phyloP scores from a whole-genome alignment of 371 early-diverging fungal species.

The Lichtheimia corymbifera region DNA sequence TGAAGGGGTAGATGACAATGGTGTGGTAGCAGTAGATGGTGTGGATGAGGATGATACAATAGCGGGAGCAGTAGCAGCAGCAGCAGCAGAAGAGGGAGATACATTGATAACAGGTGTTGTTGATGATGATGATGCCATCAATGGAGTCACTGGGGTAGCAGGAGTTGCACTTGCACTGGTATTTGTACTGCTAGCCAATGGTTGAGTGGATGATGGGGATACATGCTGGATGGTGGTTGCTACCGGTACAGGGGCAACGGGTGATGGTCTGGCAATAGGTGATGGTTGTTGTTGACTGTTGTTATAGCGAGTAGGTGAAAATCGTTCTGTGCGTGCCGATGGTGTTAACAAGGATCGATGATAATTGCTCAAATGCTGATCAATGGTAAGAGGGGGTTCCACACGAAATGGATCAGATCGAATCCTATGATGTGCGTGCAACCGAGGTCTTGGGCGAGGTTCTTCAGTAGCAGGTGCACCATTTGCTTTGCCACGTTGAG shows the following conservation, averaged over 20 bases:
- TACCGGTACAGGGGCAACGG: background rate
- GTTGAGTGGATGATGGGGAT: background rate
- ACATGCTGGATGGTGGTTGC: background rate
- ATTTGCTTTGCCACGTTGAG: constrained; percentile 30
- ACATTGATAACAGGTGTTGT: background rate
- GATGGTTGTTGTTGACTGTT: background rate
- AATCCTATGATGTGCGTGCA: constrained; percentile 49
- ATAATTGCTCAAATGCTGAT: constrained; percentile 47
- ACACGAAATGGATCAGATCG: constrained; percentile 37
- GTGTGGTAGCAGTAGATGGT: background rate
- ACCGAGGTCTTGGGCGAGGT: constrained; percentile 29
- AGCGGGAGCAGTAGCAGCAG: background rate
- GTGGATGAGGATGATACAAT: background rate
- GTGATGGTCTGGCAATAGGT: background rate
- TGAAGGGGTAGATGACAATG: background rate
- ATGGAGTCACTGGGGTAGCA: too few relatives aligned
- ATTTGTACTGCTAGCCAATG: constrained; percentile 1
- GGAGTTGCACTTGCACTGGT: too few relatives aligned
- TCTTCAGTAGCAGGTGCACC: constrained; percentile 11
- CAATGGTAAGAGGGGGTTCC: constrained; percentile 47
- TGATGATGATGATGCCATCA: background rate
- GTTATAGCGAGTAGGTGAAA: constrained; percentile 14
- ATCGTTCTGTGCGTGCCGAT: constrained; percentile 14
- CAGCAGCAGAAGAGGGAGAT: background rate
- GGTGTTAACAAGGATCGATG: constrained; percentile 15